These are phyloP conservation scores for Takashimella koratensis DNA, from an alignment of 1,284 basidiomycete genomes.

Conservation along the genomic window DNA sequence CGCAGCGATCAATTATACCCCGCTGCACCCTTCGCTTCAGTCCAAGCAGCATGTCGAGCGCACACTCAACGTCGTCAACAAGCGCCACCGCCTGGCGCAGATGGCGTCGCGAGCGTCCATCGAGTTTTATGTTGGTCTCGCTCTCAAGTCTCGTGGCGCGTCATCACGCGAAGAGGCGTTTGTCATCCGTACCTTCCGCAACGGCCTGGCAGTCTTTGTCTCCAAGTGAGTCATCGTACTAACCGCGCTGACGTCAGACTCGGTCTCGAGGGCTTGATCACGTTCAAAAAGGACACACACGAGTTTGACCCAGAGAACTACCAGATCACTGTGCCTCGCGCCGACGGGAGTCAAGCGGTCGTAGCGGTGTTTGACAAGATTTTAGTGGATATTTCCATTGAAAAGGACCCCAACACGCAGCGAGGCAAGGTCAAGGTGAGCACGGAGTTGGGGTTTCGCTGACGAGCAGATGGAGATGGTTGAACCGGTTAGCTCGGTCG, in stretches of 20 bases:
- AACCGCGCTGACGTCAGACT: slow-evolving; percentile 55
- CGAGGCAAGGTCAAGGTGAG: slow-evolving; percentile 87
- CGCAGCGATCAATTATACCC: slow-evolving; percentile 79
- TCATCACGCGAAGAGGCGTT: slow-evolving; percentile 73
- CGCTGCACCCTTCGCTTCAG: slow-evolving; percentile 82
- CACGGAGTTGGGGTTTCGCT: not conserved
- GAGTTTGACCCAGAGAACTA: slow-evolving; percentile 91
- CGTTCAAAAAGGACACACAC: slow-evolving; percentile 76
- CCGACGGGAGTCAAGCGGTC: slow-evolving; percentile 52
- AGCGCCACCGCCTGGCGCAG: slow-evolving; percentile 91
- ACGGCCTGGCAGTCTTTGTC: slow-evolving; percentile 94
- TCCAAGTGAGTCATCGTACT: slow-evolving; percentile 64
- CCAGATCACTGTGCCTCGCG: slow-evolving; percentile 65
- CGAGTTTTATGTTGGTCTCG: slow-evolving; percentile 95
- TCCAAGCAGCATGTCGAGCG: slow-evolving; percentile 87
- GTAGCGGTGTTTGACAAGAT: slow-evolving; percentile 93
- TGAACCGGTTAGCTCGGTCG: not conserved
- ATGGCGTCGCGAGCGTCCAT: slow-evolving; percentile 94
- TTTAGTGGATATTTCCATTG: slow-evolving; percentile 79
- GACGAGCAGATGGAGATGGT: not conserved
- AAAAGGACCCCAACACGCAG: slow-evolving; percentile 93
- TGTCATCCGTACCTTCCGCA: slow-evolving; percentile 89
- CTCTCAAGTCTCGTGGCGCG: slow-evolving; percentile 67
- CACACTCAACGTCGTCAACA: slow-evolving; percentile 79
- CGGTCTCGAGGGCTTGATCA: slow-evolving; percentile 89